Evolutionary conservation across 768 basidiomycete genomes (phyloP).

Genomic region (Mycena polygramma): DNA sequence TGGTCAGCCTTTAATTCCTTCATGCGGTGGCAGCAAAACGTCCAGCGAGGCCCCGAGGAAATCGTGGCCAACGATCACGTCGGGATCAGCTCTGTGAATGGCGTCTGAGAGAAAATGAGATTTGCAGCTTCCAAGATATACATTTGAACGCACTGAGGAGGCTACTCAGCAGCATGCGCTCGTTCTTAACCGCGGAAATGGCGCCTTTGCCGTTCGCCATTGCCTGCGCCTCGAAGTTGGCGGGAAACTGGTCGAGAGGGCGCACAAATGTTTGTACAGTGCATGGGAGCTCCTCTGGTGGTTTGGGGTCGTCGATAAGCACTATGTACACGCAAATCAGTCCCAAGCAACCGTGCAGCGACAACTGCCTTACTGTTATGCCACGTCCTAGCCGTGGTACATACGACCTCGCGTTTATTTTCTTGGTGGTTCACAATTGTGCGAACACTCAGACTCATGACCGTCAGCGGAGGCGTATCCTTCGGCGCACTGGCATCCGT

Average conservation of each 20-base stretch:
- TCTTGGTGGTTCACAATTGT: slow-evolving; percentile 95
- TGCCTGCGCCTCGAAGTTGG: slow-evolving; percentile 82
- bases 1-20: slow-evolving; percentile 91
- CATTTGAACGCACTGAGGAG: slow-evolving; percentile 71
- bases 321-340: slow-evolving; percentile 58
- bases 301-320: slow-evolving; percentile 91
- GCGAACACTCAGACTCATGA: slow-evolving; percentile 89
- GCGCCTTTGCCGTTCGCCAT: slow-evolving; percentile 72
- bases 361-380: slow-evolving; percentile 59
- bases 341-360: neutral
- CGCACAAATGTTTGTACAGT: slow-evolving; percentile 90
- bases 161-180: slow-evolving; percentile 87
- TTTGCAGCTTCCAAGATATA: slow-evolving; percentile 1
- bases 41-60: slow-evolving; percentile 93
- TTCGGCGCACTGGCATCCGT: slow-evolving; percentile 76
- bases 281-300: slow-evolving; percentile 88
- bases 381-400: slow-evolving; percentile 88
- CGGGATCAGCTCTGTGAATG: slow-evolving; percentile 90
- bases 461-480: slow-evolving; percentile 89
- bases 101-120: slow-evolving; percentile 59
- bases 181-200: slow-evolving; percentile 83
- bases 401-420: slow-evolving; percentile 95
- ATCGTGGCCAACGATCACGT: slow-evolving; percentile 95
- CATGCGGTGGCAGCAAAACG: slow-evolving; percentile 91
- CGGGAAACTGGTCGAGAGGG: slow-evolving; percentile 89